Evolutionary conservation across 108 stramenopile genomes (phyloP).

Genomic region (Bacterosira constricta): DNA sequence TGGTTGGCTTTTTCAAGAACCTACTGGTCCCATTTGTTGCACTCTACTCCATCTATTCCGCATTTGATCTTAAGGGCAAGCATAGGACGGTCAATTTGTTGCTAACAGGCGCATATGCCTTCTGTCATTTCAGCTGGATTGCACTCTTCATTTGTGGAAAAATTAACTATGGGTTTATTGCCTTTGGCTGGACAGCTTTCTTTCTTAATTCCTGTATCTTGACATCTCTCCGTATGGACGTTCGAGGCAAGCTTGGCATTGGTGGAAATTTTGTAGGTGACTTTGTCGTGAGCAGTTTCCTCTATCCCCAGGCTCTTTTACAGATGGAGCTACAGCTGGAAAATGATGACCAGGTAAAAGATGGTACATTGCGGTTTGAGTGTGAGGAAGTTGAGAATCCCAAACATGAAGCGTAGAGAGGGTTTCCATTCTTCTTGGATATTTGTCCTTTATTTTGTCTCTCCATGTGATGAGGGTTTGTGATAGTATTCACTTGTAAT

Average conservation of each 20-base stretch:
- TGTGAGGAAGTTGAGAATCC: too few relatives aligned
- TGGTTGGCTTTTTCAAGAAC: conserved; percentile 29
- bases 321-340: conserved; percentile 21
- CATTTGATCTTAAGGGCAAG: neutral
- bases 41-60: conserved; percentile 29
- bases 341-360: too few relatives aligned
- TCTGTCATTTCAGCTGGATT: conserved; percentile 14
- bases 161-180: conserved; percentile 41
- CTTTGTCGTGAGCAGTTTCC: conserved; percentile 8
- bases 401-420: too few relatives aligned
- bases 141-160: conserved; percentile 36
- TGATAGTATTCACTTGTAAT: too few relatives aligned
- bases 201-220: conserved; percentile 23
- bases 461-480: too few relatives aligned
- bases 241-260: neutral
- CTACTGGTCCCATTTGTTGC: conserved; percentile 44
- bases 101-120: neutral
- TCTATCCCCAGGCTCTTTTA: conserved; percentile 19
- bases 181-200: conserved; percentile 47
- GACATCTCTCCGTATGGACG: neutral
- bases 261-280: conserved; percentile 20
- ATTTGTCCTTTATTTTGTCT: too few relatives aligned
- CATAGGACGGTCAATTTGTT: neutral
- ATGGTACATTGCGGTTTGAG: too few relatives aligned
- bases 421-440: too few relatives aligned